Evolutionary conservation across 2,329 filamentous ascomycete species (phyloP).

Genomic region (Paecilomyces fulvus): DNA sequence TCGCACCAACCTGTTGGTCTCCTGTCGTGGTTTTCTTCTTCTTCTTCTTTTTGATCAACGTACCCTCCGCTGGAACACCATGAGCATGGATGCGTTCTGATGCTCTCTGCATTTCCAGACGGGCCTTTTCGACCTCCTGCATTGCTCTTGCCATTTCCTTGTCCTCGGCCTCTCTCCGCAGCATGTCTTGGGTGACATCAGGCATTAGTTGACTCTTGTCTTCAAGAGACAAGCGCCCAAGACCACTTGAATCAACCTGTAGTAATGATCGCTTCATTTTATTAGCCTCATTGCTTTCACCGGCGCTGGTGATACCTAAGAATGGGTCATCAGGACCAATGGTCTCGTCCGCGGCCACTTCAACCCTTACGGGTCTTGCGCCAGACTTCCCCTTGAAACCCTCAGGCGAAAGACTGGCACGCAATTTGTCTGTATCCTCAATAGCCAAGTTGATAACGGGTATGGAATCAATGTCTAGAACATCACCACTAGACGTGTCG

Average conservation of each 20-base stretch:
- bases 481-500: conserved; percentile 62
- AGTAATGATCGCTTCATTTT: conserved; percentile 59
- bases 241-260: conserved; percentile 76
- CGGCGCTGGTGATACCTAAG: conserved; percentile 37
- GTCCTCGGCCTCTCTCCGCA: conserved; percentile 66
- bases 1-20: background rate
- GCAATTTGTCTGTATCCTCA: conserved; percentile 40
- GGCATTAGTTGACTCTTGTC: conserved; percentile 29
- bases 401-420: conserved; percentile 4
- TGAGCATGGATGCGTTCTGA: conserved; percentile 43
- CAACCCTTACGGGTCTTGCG: conserved; percentile 50
- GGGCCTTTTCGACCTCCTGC: conserved; percentile 75
- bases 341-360: conserved; percentile 67
- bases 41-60: conserved; percentile 52
- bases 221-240: conserved; percentile 64
- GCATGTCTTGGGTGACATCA: conserved; percentile 38
- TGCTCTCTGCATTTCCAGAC: conserved; percentile 67
- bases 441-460: conserved; percentile 91
- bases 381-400: conserved; percentile 22
- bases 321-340: conserved; percentile 39
- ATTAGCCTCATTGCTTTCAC: conserved; percentile 11
- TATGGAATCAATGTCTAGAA: conserved; percentile 86
- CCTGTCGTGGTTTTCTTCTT: conserved; percentile 14
- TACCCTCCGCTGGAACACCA: conserved; percentile 38
- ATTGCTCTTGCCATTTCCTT: conserved; percentile 82